Evolutionary conservation across 225 moss, liverwort and hornwort genomes (phyloP).

Genomic region (Pseudisothecium myosuroides): DNA sequence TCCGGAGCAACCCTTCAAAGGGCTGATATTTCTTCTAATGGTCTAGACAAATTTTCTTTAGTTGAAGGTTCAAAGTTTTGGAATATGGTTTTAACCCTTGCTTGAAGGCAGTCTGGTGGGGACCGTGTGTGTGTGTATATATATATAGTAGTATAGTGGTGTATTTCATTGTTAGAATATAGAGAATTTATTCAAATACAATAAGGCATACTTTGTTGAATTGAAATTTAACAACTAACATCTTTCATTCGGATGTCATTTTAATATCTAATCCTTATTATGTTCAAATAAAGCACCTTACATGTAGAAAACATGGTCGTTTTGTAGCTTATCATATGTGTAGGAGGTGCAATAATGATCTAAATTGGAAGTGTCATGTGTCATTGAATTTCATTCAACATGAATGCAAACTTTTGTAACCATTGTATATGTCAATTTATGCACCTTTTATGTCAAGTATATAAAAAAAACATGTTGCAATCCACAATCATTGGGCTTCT

Average conservation of each 20-base stretch:
- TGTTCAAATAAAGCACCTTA: accelerated
- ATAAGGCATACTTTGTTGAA: not conserved
- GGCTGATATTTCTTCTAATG: no score
- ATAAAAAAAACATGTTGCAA: not conserved
- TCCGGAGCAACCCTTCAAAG: no score
- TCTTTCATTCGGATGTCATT: not conserved
- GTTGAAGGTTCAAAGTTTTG: no score
- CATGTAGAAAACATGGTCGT: not conserved
- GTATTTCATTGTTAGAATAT: not conserved
- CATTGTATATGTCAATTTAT: accelerated
- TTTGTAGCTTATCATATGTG: not conserved
- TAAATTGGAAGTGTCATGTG: not conserved
- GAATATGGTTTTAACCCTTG: no score
- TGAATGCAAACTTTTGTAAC: not conserved
- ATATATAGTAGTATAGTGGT: not conserved
- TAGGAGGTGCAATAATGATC: not conserved
- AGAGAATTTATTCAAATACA: not conserved
- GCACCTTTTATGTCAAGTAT: not conserved
- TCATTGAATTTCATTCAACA: not conserved
- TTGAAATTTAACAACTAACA: not conserved
- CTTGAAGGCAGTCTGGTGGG: not conserved
- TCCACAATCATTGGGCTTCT: not conserved
- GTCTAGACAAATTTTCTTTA: no score
- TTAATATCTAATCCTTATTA: not conserved
- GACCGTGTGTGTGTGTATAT: no score